A percentile compares a stretch with the other conserved stretches of the same genome.
These are phyloP conservation scores for Epichloe sibirici DNA, from an alignment of 2,329 filamentous ascomycete species.

Conservation along the genomic window DNA sequence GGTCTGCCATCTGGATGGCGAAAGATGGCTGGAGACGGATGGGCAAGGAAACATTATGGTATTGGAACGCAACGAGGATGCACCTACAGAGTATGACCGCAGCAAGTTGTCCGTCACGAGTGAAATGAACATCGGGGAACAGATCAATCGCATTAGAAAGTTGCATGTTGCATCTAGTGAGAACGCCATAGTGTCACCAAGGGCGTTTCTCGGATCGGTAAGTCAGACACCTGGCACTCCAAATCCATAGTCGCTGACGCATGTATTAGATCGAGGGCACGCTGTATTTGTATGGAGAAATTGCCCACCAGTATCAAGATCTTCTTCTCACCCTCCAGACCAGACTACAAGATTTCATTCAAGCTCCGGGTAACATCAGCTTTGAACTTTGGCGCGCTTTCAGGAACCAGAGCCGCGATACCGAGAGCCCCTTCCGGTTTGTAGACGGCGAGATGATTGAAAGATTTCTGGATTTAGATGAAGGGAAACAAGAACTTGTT, in stretches of 20 bases:
- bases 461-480: conserved; percentile 61
- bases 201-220: conserved; percentile 83
- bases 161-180: conserved; percentile 55
- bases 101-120: conserved; percentile 59
- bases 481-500: conserved; percentile 40
- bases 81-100: conserved; percentile 63
- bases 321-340: conserved; percentile 72
- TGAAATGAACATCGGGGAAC: conserved; percentile 80
- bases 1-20: conserved; percentile 56
- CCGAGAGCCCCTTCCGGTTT: conserved; percentile 72
- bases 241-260: conserved; percentile 1
- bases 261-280: conserved; percentile 64
- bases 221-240: conserved; percentile 18
- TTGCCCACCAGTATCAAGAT: conserved; percentile 60
- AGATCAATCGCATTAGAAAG: conserved; percentile 77
- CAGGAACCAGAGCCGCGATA: conserved; percentile 57
- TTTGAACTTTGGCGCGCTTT: conserved; percentile 79
- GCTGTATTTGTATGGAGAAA: conserved; percentile 78
- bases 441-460: conserved; percentile 89
- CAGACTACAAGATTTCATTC: conserved; percentile 53
- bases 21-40: conserved; percentile 74
- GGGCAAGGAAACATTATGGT: conserved; percentile 80
- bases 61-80: conserved; percentile 58
- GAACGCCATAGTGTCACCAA: conserved; percentile 60
- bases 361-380: conserved; percentile 58